Base-by-base conservation (phyloP, 2,329 filamentous ascomycete species). In the Remersonia thermophila region DNA sequence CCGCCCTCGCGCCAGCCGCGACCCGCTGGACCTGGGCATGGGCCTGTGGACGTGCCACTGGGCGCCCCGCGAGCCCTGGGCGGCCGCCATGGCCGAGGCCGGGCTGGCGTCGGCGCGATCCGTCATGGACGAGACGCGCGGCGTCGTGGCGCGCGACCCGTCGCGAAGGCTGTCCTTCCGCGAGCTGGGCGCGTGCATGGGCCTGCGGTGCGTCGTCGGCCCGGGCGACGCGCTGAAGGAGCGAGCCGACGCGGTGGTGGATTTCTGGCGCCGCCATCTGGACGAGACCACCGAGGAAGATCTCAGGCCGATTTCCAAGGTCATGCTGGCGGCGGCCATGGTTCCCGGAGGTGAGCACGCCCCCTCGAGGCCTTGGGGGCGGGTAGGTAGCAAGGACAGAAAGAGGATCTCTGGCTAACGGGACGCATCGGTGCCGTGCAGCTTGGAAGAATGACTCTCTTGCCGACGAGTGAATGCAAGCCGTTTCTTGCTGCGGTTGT, bases 11-110 rank as follows among this genome's bases (percentile, higher is more conserved):
- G 56, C 63, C 3, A 69, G 66, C 18, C 51, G 48, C 3, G 71
- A 74, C 50, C 54, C 63, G 13, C 50, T 74, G n/a, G 71, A 76
- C 46, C 48, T 76, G 30, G 72, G 71, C 1, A 75, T 76, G 71
- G 66, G 68, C 1, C 47, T 76, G 17, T 76, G 71, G 71, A 65
- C 65, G 30, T 59, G 59, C 15, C 69, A 73, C 41, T 69, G 71
- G 53, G 62, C 64, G 39, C 51, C 51, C 0, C 57, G 57, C 2
- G 67, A 72, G 39, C 50, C 53, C 2, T 74, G 69, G 70, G 66
- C 69, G 2, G 46, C 46, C 3, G 44, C 50, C 4, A 47, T 71
- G 35, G 51, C 53, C 4, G 36, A 33, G 2, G 40, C 51, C 17
- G 55, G 54, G 6, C 39, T 62, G 7, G 36, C 41, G 4, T 39